Percentiles rank a stretch among this genome's conserved stretches.
These are phyloP conservation scores for Penicillium brasilianum DNA, from an alignment of 2,329 filamentous ascomycete genomes.

Conservation along the genomic window DNA sequence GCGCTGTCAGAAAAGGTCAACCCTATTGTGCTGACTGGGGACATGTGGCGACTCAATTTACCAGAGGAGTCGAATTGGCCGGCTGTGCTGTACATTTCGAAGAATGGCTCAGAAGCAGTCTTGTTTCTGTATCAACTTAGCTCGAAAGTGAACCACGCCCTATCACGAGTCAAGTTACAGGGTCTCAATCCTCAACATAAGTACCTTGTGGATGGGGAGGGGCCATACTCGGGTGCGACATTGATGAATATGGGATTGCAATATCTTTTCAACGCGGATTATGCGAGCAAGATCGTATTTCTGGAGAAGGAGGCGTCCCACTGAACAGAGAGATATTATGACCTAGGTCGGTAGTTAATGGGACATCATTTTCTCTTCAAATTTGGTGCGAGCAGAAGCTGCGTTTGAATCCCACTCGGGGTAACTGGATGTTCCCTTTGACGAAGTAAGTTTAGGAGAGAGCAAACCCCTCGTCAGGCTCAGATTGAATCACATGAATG, in stretches of 20 bases:
- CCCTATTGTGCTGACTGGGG: slow-evolving; percentile 63
- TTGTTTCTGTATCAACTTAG: slow-evolving; percentile 67
- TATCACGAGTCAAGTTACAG: slow-evolving; percentile 60
- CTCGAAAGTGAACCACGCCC: slow-evolving; percentile 57
- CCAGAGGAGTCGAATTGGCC: slow-evolving; percentile 67
- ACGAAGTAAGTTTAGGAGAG: too few species aligned
- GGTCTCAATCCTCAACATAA: slow-evolving; percentile 61
- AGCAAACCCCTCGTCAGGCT: too few species aligned
- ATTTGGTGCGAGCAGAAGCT: too few species aligned
- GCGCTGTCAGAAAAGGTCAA: slow-evolving; percentile 61
- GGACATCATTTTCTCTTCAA: too few species aligned
- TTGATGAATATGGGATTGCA: slow-evolving; percentile 68
- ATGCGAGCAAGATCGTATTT: slow-evolving; percentile 62
- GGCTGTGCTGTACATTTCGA: slow-evolving; percentile 63
- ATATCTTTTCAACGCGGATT: slow-evolving; percentile 58
- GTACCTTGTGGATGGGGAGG: slow-evolving; percentile 60
- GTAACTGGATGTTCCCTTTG: too few species aligned
- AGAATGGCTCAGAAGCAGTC: slow-evolving; percentile 56
- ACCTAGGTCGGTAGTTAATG: background rate
- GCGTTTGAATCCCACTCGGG: too few species aligned
- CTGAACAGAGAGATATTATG: background rate
- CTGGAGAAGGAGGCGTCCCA: slow-evolving; percentile 51
- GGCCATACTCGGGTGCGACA: slow-evolving; percentile 61
- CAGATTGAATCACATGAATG: too few species aligned
- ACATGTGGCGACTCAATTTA: slow-evolving; percentile 64